Evolutionary conservation across 2,329 filamentous ascomycete species (phyloP), one percentile per base, ranked within the genome.

Genomic region (Ophiostoma ulmi): DNA sequence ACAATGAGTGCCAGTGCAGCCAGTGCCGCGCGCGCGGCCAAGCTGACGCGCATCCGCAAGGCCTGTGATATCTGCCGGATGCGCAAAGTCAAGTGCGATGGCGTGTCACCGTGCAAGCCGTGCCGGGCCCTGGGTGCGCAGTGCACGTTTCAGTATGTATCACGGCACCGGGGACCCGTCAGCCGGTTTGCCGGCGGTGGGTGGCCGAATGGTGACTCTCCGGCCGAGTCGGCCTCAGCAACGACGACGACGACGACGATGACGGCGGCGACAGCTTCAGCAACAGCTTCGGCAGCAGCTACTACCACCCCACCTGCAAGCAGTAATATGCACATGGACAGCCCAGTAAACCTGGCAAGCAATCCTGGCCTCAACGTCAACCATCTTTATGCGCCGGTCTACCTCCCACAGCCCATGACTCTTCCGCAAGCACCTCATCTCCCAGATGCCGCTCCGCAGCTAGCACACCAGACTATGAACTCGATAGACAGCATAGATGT

Each of bases 51-150:
- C 7, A 80, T 88, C 41, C 81, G 86, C 72, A 83, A 86, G 68
- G 86, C 86, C 17, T 88, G 86, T 74, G 86, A 88, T 74, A 85
- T 88, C 81, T 88, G 86, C 76, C 87, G 86, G 72, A 83, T 85
- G 77, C 84, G 86, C 71, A 88, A 88, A 73, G 86, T 88, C 64
- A 88, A 88, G 73, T 73, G 73, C 36, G 72, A 73, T 52, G 72
- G 67, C 17, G 64, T 69, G 3, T 69, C 68, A 14, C 73, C 73
- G 0, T 88, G 86, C 75, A 82, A 82, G 36, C 85, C 86, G 4
- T 88, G 86, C 74, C 78, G 80, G 72, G 85, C 87, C 70, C 84
- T 88, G 22, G 81, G 83, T 35, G 85, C 88, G 68, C 83, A 86
- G 69, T 88, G 86, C 77, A 88, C 85, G 70, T 87, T 85, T 74